Evolutionary conservation across 2,329 filamentous ascomycete species (phyloP), one percentile per base, ranked within the genome.

Genomic region (Mycosphaerella sp.): DNA sequence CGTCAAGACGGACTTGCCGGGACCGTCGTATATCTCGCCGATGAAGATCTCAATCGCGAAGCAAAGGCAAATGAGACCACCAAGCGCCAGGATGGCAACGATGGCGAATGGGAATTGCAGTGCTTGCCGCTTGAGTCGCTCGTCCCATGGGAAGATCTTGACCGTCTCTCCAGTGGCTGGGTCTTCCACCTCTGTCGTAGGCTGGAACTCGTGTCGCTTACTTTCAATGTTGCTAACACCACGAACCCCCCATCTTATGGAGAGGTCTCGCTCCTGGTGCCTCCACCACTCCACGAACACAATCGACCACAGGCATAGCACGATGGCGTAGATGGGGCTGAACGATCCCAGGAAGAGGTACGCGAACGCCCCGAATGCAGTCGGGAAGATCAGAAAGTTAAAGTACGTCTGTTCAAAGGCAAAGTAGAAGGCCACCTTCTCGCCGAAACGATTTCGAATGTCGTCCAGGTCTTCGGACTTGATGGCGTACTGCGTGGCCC

Each of bases 261-360:
- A 85, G 6, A 97, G 77, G 66, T 97, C 91, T 1, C 84, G 77
- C 70, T 97, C 89, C 69, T 95, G 89, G 64, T 92, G 86, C 74
- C 95, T 95, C 92, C 92, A 97, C 71, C 87, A 95, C 69, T 97
- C 92, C 53, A 95, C 86, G 67, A 96, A 96, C 45, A 92, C 75
- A 2, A 93, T 84, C 54, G 86, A 86, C 89, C 91, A 95, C n/a
- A 95, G 74, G 34, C 84, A 86, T 67, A 85, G 91, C 43, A 85
- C 78, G 1, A 91, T 70, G 11, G 87, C 88, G 64, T 95, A 96
- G 47, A 90, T 71, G 54, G 84, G 81, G 1, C 91, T 95, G 72
- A 90, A 97, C 54, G 86, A 81, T 7, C 89, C 89, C 0, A 95
- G 76, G n/a, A 95, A 75, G 31, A 91, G 70, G 87, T 89, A 96